phyloP scores from a whole-genome alignment of 2,329 filamentous ascomycete species.

The Berkeleyomyces basicola region DNA sequence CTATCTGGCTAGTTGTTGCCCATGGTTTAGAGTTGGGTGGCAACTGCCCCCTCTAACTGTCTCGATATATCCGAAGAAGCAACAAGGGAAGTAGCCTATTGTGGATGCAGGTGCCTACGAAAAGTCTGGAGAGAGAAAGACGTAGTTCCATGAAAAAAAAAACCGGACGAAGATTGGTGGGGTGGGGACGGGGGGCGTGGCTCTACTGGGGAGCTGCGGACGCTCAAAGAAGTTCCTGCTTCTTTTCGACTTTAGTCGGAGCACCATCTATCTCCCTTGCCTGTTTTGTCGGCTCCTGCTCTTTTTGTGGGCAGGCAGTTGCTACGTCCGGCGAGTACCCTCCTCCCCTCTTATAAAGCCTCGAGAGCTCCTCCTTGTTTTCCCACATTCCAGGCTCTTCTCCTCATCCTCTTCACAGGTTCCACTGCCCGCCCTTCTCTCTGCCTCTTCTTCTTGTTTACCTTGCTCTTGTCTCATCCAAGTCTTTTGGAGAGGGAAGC shows the following conservation, averaged over 20 bases:
- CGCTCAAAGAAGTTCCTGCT: neutral
- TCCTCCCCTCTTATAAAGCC: neutral
- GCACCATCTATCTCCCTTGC: neutral
- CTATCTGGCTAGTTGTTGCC: no score
- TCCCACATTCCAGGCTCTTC: neutral
- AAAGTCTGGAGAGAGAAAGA: neutral
- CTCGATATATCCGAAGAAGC: neutral
- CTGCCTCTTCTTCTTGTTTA: constrained; percentile 2
- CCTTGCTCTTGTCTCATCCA: neutral
- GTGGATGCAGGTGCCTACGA: neutral
- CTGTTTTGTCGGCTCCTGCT: neutral
- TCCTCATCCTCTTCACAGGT: constrained; percentile 7
- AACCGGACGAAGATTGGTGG: neutral
- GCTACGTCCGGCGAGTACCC: no score
- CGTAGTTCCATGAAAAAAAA: neutral
- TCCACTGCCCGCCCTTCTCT: neutral
- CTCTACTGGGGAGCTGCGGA: neutral
- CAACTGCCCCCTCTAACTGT: neutral
- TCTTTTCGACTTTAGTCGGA: neutral
- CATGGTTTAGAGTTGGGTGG: neutral
- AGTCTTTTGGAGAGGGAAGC: neutral
- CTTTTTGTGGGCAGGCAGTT: no score
- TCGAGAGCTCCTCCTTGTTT: neutral
- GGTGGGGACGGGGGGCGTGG: neutral
- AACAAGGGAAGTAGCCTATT: neutral